Evolutionary conservation across 2,329 filamentous ascomycete species (phyloP), one percentile per base, ranked within the genome.

Genomic region (Xylariaceae sp.): DNA sequence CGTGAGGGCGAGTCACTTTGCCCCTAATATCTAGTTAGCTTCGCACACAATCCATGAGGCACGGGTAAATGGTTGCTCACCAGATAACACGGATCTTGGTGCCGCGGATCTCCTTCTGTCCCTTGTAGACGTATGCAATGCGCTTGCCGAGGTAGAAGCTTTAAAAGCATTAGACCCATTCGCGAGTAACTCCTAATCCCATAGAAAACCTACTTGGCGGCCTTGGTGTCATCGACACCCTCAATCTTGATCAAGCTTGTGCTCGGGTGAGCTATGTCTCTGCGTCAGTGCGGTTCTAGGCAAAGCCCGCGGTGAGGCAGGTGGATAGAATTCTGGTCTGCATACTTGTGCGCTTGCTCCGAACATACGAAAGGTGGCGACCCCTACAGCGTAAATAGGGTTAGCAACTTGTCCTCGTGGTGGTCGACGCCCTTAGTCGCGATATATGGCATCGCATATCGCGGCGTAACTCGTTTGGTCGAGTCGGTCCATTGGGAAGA

Each of bases 51-150:
- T 3, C 31, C 6, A 26, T 11, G 1, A 19, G 37, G 35, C 3
- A 37, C 19, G 45, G 6, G 7, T 4, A 34, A 6, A n/a, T 31
- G 8, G 3, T 19, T 26, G 47, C 56, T 56, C 50, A 58, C 56
- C 91, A 97, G 82, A 97, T 96, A 70, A 97, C 88, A 73, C 92
- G 86, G 80, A 97, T 95, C 87, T 97, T 97, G 76, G 91, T 92
- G 75, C 94, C 94, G 72, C 92, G 89, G 73, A 96, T 84, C 83
- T 96, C 90, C 80, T 86, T 91, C 79, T 89, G 86, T 70, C 87
- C 92, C 74, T 91, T 90, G 85, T 97, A 99, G 78, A 99, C 91
- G 78, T 91, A 99, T 75, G 94, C 94, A 75, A 97, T 86, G 81
- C 91, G 91, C 88, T 99, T 99, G 80, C 94, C 94, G 67, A 90